Conservation (phyloP, 495 filamentous ascomycete genomes). For the Geopyxis carbonaria region DNA sequence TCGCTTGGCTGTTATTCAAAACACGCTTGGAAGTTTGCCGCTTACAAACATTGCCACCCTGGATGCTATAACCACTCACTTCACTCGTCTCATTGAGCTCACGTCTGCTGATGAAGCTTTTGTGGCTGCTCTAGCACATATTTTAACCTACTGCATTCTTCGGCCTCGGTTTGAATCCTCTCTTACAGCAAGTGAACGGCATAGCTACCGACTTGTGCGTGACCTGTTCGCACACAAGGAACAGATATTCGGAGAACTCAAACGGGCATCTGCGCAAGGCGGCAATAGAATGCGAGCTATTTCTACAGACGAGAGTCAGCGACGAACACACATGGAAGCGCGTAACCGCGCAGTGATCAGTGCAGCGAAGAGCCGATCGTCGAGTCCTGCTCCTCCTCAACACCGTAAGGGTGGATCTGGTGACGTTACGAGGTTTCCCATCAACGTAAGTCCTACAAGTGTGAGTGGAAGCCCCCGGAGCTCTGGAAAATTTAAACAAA, state of each 20-base stretch:
- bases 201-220: conserved; percentile 76
- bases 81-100: conserved; percentile 88
- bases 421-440: conserved; percentile 70
- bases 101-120: conserved; percentile 90
- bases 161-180: conserved; percentile 71
- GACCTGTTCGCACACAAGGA: conserved; percentile 92
- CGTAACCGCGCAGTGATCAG: conserved; percentile 66
- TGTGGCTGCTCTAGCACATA: conserved; percentile 54
- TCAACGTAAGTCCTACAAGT: conserved; percentile 48
- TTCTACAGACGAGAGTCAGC: conserved; percentile 90
- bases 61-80: conserved; percentile 95
- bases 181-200: conserved; percentile 87
- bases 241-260: conserved; percentile 85
- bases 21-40: conserved; percentile 82
- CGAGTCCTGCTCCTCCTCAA: conserved; percentile 51
- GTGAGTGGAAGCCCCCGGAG: conserved; percentile 33
- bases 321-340: conserved; percentile 83
- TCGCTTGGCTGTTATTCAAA: conserved; percentile 83
- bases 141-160: conserved; percentile 73
- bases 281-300: conserved; percentile 67
- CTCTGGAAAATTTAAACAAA: conserved; percentile 14
- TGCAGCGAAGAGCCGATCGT: conserved; percentile 50
- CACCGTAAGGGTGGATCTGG: conserved; percentile 65
- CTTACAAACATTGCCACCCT: conserved; percentile 97
- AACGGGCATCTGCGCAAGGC: conserved; percentile 63